Conservation (phyloP, 306 rosid genomes). For the Medicago arabica region DNA sequence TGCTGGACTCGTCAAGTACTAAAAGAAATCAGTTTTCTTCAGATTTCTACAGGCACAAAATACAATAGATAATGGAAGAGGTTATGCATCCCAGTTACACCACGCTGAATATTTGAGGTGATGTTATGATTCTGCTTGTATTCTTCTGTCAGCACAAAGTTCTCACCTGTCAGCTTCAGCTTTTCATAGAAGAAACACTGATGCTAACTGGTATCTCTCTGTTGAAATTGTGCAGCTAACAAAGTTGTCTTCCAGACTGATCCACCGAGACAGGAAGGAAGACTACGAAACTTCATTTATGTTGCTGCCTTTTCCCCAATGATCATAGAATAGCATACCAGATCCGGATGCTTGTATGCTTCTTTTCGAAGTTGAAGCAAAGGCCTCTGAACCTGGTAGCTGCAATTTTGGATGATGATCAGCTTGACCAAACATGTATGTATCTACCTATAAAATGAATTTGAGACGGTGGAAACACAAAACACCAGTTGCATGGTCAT, state of each 20-base stretch:
- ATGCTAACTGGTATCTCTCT: conserved; percentile 17
- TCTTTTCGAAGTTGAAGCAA: not conserved
- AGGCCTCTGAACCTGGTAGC: not conserved
- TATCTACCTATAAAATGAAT: not conserved
- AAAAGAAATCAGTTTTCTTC: conserved; percentile 41
- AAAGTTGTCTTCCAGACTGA: conserved; percentile 19
- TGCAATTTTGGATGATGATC: not conserved
- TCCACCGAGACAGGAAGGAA: conserved; percentile 13
- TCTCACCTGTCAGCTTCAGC: not conserved
- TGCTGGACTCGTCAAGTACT: conserved; percentile 74
- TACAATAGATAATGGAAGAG: conserved; percentile 21
- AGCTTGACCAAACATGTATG: not conserved
- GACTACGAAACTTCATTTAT: conserved; percentile 23
- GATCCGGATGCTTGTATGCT: not conserved
- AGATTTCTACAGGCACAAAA: not conserved
- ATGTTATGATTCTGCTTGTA: conserved; percentile 12
- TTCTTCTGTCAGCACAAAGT: conserved; percentile 1
- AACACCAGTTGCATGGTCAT: not conserved
- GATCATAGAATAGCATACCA: not conserved
- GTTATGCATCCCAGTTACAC: conserved; percentile 27
- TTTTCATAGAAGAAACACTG: conserved; percentile 11
- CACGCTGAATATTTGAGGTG: conserved; percentile 20
- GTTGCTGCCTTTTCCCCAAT: conserved; percentile 4
- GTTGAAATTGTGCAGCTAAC: conserved; percentile 30
- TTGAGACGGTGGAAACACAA: not conserved